phyloP scores from a whole-genome alignment of 768 basidiomycete genomes.

The Tricholomella constricta region DNA sequence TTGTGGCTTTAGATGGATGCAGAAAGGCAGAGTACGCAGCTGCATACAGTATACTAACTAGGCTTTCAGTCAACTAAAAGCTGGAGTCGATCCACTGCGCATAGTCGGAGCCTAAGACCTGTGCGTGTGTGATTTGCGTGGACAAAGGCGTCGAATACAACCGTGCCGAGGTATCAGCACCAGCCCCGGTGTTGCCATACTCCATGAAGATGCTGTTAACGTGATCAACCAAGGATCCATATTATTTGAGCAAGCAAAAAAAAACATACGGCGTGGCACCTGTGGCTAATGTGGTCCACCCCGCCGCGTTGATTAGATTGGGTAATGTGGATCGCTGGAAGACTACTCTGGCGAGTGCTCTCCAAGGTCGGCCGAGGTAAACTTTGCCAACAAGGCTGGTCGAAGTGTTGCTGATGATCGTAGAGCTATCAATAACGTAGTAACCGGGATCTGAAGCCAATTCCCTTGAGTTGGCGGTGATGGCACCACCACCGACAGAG shows the following conservation, averaged over 20 bases:
- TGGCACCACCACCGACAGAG: constrained; percentile 26
- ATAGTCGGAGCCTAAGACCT: constrained; percentile 25
- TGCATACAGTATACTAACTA: too few species aligned
- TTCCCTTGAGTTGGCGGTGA: constrained; percentile 28
- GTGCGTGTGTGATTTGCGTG: constrained; percentile 20
- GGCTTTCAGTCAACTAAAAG: constrained; percentile 2
- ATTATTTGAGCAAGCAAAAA: not conserved
- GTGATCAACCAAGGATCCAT: not conserved
- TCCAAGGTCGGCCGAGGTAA: constrained; percentile 22
- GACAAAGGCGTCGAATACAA: constrained; percentile 21
- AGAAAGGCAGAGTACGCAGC: too few species aligned
- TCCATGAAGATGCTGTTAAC: constrained; percentile 24
- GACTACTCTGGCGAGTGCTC: constrained; percentile 25
- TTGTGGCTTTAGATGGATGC: too few species aligned
- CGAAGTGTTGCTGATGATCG: constrained; percentile 19
- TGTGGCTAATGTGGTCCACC: constrained; percentile 27
- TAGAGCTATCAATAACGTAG: constrained; percentile 29
- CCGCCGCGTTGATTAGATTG: constrained; percentile 23
- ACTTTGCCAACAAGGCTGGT: constrained; percentile 22
- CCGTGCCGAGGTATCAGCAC: constrained; percentile 24
- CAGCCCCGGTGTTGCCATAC: constrained; percentile 27
- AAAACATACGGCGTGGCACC: constrained; percentile 24
- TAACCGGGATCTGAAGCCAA: constrained; percentile 20
- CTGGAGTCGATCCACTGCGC: constrained; percentile 23
- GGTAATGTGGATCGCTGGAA: constrained; percentile 27